phyloP scores from a whole-genome alignment of 345 rosid species.

The Orychophragmus violaceus region DNA sequence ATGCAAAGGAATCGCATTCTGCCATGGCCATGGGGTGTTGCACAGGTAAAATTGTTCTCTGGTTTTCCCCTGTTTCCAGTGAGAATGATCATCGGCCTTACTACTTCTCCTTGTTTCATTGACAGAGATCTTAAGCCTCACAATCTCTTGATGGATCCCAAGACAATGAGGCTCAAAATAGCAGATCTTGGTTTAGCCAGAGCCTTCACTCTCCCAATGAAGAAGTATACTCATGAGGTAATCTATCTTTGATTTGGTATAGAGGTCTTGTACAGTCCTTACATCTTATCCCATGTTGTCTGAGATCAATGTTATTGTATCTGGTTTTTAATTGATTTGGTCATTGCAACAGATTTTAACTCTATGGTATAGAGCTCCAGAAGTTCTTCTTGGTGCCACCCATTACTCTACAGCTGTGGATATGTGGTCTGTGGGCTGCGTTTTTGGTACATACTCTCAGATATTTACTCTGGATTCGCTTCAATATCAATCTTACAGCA shows the following conservation, averaged over 20 bases:
- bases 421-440: slow-evolving; percentile 93
- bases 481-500: neutral
- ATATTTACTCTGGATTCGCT: neutral
- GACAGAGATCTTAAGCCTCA: slow-evolving; percentile 95
- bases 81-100: neutral
- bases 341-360: slow-evolving; percentile 60
- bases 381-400: slow-evolving; percentile 87
- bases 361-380: slow-evolving; percentile 96
- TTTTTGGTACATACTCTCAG: slow-evolving; percentile 53
- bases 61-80: neutral
- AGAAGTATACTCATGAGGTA: slow-evolving; percentile 97
- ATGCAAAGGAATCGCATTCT: slow-evolving; percentile 90
- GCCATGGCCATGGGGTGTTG: slow-evolving; percentile 91
- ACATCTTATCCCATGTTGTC: no score
- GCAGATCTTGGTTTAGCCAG: slow-evolving; percentile 97
- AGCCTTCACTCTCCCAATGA: slow-evolving; percentile 83
- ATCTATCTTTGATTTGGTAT: neutral
- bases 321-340: neutral
- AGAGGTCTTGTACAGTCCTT: neutral
- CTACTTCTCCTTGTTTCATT: neutral
- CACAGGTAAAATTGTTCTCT: slow-evolving; percentile 56
- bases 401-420: slow-evolving; percentile 97
- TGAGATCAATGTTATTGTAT: neutral
- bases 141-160: slow-evolving; percentile 92
- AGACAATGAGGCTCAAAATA: slow-evolving; percentile 76